These are phyloP conservation scores for Lentinula lateritia DNA, from an alignment of 768 basidiomycete species.

Conservation along the genomic window DNA sequence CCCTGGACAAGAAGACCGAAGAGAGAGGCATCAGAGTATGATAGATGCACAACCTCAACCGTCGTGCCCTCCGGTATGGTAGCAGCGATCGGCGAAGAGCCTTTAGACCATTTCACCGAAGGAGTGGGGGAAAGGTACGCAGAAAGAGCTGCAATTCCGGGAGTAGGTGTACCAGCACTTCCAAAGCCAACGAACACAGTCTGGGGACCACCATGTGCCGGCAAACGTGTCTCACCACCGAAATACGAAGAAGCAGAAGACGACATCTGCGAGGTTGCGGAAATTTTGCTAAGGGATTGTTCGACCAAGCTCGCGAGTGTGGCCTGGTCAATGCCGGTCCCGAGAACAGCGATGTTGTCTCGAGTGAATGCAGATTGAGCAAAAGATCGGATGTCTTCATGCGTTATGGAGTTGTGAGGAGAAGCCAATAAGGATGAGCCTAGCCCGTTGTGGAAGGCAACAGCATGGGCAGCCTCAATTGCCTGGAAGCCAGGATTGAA, in stretches of 20 bases:
- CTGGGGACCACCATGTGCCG: constrained; percentile 53
- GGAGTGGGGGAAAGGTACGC: constrained; percentile 75
- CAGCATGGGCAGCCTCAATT: constrained; percentile 79
- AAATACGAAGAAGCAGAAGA: constrained; percentile 43
- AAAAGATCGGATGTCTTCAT: constrained; percentile 67
- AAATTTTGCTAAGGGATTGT: constrained; percentile 49
- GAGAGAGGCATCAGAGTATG: constrained; percentile 89
- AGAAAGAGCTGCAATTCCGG: constrained; percentile 75
- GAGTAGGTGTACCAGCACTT: constrained; percentile 46
- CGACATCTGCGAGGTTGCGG: constrained; percentile 31
- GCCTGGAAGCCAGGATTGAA: constrained; percentile 63
- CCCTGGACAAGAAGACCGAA: constrained; percentile 82
- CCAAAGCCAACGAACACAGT: constrained; percentile 91
- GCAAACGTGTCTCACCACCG: constrained; percentile 85
- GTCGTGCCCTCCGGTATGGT: constrained; percentile 51
- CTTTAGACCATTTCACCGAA: constrained; percentile 83
- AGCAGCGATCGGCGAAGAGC: constrained; percentile 62
- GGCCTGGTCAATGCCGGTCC: constrained; percentile 76
- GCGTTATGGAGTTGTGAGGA: constrained; percentile 54
- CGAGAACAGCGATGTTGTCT: constrained; percentile 80
- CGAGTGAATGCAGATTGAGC: constrained; percentile 71
- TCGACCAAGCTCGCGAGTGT: constrained; percentile 68
- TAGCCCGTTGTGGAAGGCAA: constrained; percentile 94
- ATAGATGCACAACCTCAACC: constrained; percentile 71
- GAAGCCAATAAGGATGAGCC: constrained; percentile 86